Conservation (phyloP, 75 land plant species). For the Cupressus sempervirens region DNA sequence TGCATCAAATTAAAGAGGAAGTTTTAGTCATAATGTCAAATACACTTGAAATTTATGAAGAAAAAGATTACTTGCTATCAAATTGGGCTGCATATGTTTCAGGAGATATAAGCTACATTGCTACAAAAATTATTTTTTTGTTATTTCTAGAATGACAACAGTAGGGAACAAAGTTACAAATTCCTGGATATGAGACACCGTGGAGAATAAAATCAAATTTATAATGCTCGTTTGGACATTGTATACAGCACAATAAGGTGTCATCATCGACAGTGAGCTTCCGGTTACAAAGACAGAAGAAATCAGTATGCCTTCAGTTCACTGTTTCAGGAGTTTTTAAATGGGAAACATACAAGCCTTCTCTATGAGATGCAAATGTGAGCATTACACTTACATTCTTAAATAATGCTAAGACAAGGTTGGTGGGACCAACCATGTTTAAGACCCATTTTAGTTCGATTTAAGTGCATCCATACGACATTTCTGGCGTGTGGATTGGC, state of each 20-base stretch:
- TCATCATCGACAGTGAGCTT: not conserved
- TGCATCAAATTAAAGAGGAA: constrained; percentile 13
- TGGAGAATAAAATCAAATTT: not conserved
- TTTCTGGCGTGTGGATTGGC: not conserved
- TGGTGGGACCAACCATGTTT: not conserved
- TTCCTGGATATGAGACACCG: not conserved
- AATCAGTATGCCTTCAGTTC: not conserved
- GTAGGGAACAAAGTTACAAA: not conserved
- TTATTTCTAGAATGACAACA: not conserved
- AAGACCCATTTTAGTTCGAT: not conserved
- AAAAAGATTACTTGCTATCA: not conserved
- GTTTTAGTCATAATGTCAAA: not conserved
- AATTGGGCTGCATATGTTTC: not conserved
- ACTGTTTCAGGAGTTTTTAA: not conserved
- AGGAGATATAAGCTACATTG: not conserved
- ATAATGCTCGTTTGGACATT: not conserved
- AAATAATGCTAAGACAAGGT: not conserved
- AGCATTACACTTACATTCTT: not conserved
- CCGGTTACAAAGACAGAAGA: not conserved
- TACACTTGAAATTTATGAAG: not conserved
- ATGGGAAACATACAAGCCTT: not conserved
- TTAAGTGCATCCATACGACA: not conserved
- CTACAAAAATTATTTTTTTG: not conserved
- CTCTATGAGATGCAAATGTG: not conserved
- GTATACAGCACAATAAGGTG: not conserved